phyloP scores from a whole-genome alignment of 768 basidiomycete species.

The Candolleomyces efflorescens region DNA sequence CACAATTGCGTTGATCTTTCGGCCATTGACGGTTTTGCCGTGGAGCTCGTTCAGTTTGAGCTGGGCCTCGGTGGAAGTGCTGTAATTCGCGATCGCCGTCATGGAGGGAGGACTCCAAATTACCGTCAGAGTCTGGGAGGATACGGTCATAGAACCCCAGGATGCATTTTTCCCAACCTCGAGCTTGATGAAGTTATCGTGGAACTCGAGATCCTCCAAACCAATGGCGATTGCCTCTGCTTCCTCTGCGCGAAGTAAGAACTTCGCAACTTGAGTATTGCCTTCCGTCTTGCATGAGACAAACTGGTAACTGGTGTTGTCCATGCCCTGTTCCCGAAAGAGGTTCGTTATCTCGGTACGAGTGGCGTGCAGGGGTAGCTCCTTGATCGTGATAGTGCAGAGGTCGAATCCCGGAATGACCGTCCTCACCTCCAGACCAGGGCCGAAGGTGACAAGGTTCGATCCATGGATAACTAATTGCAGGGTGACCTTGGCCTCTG shows the following conservation, averaged over 20 bases:
- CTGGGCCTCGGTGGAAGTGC: slow-evolving; percentile 24
- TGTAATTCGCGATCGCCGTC: slow-evolving; percentile 42
- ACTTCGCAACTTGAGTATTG: slow-evolving; percentile 32
- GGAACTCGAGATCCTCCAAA: slow-evolving; percentile 47
- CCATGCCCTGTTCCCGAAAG: slow-evolving; percentile 11
- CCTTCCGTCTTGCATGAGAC: slow-evolving; percentile 19
- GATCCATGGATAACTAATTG: slow-evolving; percentile 10
- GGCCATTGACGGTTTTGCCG: slow-evolving; percentile 29
- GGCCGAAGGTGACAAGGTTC: slow-evolving; percentile 17
- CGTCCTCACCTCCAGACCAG: slow-evolving; percentile 11
- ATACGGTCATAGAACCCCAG: slow-evolving; percentile 38
- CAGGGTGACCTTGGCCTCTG: slow-evolving; percentile 4
- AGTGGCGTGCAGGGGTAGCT: slow-evolving; percentile 10
- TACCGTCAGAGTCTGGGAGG: slow-evolving; percentile 32
- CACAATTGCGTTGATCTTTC: slow-evolving; percentile 43
- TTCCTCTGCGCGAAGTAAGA: slow-evolving; percentile 38
- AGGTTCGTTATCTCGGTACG: slow-evolving; percentile 11
- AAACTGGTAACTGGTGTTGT: slow-evolving; percentile 2
- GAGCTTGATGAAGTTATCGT: slow-evolving; percentile 36
- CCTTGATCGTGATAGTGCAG: slow-evolving; percentile 11
- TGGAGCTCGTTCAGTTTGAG: slow-evolving; percentile 35
- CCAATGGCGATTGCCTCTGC: slow-evolving; percentile 37
- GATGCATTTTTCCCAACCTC: slow-evolving; percentile 36
- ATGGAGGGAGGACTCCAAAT: slow-evolving; percentile 49
- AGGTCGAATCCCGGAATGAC: slow-evolving; percentile 14